phyloP scores from a whole-genome alignment of 768 basidiomycete species.

The Coprinellus aureogranulatus region DNA sequence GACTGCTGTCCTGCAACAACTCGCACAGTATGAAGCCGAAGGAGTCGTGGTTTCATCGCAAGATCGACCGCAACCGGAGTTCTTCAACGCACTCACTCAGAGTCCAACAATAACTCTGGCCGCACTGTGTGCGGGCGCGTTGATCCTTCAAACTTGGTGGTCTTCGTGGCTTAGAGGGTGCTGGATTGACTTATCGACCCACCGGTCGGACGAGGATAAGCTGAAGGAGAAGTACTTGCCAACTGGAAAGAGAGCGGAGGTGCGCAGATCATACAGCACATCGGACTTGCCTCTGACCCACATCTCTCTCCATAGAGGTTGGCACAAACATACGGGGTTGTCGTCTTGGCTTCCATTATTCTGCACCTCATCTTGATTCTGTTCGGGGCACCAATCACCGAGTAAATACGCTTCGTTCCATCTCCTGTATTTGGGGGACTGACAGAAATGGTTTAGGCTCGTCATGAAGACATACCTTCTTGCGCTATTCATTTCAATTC shows the following conservation, averaged over 20 bases:
- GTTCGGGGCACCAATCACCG: slow-evolving; percentile 72
- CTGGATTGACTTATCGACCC: slow-evolving; percentile 43
- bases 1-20: slow-evolving; percentile 42
- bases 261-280: slow-evolving; percentile 22
- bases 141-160: slow-evolving; percentile 68
- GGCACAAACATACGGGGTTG: slow-evolving; percentile 49
- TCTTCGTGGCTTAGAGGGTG: slow-evolving; percentile 61
- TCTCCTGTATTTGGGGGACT: no score
- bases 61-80: slow-evolving; percentile 69
- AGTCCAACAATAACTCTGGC: slow-evolving; percentile 56
- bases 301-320: slow-evolving; percentile 40
- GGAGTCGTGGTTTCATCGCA: slow-evolving; percentile 35
- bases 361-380: slow-evolving; percentile 54
- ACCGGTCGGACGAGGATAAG: slow-evolving; percentile 42
- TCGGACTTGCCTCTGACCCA: slow-evolving; percentile 10
- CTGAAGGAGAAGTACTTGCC: slow-evolving; percentile 40
- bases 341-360: slow-evolving; percentile 45
- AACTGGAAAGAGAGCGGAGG: slow-evolving; percentile 37
- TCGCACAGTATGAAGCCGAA: slow-evolving; percentile 30
- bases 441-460: slow-evolving; percentile 11
- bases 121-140: slow-evolving; percentile 55
- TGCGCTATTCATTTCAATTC: slow-evolving; percentile 62
- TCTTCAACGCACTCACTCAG: slow-evolving; percentile 63
- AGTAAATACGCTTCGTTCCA: slow-evolving; percentile 36
- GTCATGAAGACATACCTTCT: slow-evolving; percentile 62